Evolutionary conservation across 257 asterid species (phyloP).

Genomic region (Scutellaria baicalensis): DNA sequence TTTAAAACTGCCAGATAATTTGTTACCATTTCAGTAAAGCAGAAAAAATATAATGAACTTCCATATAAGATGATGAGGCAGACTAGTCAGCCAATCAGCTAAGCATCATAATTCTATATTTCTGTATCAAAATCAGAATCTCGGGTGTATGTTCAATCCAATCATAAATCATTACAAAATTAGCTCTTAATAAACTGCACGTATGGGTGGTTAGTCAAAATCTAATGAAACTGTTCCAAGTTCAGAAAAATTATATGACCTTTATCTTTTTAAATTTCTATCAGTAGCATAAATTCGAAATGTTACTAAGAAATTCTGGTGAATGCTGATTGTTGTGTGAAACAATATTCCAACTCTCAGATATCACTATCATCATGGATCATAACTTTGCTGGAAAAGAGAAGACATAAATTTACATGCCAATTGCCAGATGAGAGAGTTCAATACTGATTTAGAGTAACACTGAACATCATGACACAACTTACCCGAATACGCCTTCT

Average conservation of each 20-base stretch:
- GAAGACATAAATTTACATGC: background rate
- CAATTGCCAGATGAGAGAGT: background rate
- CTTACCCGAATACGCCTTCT: constrained; percentile 74
- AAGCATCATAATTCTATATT: background rate
- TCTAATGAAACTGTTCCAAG: background rate
- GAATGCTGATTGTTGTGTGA: background rate
- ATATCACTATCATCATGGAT: background rate
- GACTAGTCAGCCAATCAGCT: background rate
- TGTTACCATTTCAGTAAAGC: background rate
- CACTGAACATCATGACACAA: background rate
- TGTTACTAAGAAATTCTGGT: background rate
- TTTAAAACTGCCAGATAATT: background rate
- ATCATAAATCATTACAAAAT: background rate
- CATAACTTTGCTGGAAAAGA: background rate
- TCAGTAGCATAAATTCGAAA: background rate
- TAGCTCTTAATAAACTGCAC: background rate
- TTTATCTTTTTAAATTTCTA: background rate
- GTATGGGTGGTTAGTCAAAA: background rate
- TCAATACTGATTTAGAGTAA: background rate
- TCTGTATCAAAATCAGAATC: background rate
- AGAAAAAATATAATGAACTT: background rate
- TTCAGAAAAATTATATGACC: background rate
- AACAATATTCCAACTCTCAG: background rate
- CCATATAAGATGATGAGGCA: background rate
- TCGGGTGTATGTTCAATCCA: background rate